Base-by-base conservation (phyloP, 2,329 filamentous ascomycete species). In the Shiraia bambusicola region DNA sequence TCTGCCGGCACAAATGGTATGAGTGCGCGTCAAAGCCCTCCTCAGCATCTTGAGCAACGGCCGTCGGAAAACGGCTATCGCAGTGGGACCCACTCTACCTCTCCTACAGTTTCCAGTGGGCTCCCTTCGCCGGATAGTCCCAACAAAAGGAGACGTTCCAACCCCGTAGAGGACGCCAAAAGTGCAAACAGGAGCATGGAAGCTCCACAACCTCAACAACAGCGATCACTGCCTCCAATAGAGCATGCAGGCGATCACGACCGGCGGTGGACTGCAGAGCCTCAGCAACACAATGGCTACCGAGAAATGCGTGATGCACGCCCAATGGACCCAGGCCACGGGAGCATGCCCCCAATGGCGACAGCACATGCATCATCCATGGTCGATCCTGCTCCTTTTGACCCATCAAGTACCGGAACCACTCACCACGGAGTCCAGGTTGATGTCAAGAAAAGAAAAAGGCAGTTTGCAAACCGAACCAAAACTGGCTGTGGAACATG, bases 401-500 rank as follows among this genome's bases (percentile, higher is more conserved):
- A 65, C 8, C 50, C 47, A 6, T 47, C 50, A 24, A 52, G 40
- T 29, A 62, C 56, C 42, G 78, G 74, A 67, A 56, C 63, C 57
- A 54, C 72, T 60, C 51, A 60, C 63, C 58, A 65, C 57, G 66
- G 66, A 33, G 72, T 69, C 31, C 75, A 78, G 44, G 70, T 74
- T 10, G 72, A 77, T 35, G 70, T 74, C 25, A 73, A 64, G 34
- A 69, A 66, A 42, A 56, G 68, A 22, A 70, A 70, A 42, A 54
- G 69, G 50, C 88, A 88, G 61, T 97, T 96, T 62, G 95, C 89
- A 72, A 95, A 96, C 69, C 81, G 92, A 45, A 96, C 92, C 14
- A 97, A 97, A 72, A 96, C 91, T 8, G 90, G 91, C 24, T 97
- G 92, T 67, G 82, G 95, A 70, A 97, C 92, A 5, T 97, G 92